These are phyloP conservation scores for Ceratorhiza oryzae-sativae DNA, from an alignment of 1,284 basidiomycete species.

Conservation along the genomic window DNA sequence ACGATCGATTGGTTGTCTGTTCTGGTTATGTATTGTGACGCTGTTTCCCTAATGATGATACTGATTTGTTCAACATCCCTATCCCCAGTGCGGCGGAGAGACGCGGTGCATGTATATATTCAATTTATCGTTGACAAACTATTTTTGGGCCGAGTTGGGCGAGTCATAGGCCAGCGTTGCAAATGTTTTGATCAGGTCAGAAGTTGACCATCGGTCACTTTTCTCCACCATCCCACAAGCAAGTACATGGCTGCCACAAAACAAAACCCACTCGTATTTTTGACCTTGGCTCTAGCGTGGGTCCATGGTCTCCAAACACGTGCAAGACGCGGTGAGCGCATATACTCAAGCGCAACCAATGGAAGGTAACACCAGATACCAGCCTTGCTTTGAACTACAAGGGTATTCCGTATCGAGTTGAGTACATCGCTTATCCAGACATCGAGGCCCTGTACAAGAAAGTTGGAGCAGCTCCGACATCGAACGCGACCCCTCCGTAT, in stretches of 20 bases:
- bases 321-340: constrained; percentile 14
- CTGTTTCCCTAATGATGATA: constrained; percentile 15
- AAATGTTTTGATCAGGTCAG: neutral
- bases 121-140: constrained; percentile 25
- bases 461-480: constrained; percentile 48
- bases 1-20: neutral
- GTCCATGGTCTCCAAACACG: constrained; percentile 27
- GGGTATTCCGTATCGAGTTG: constrained; percentile 44
- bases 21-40: constrained; percentile 12
- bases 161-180: neutral
- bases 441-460: constrained; percentile 42
- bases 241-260: constrained; percentile 25
- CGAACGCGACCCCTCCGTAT: constrained; percentile 22
- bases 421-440: constrained; percentile 44
- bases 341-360: neutral
- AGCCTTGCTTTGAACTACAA: constrained; percentile 45
- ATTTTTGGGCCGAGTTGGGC: neutral
- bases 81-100: constrained; percentile 38
- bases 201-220: neutral
- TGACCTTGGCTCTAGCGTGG: constrained; percentile 9
- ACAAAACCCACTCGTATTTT: constrained; percentile 22
- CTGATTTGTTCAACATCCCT: constrained; percentile 28
- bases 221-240: neutral
- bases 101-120: constrained; percentile 38
- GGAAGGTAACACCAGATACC: neutral